Percentiles rank a stretch among this genome's conserved stretches.
Evolutionary conservation across 2,329 filamentous ascomycete genomes (phyloP).

Genomic region (Verticillium nonalfalfae): DNA sequence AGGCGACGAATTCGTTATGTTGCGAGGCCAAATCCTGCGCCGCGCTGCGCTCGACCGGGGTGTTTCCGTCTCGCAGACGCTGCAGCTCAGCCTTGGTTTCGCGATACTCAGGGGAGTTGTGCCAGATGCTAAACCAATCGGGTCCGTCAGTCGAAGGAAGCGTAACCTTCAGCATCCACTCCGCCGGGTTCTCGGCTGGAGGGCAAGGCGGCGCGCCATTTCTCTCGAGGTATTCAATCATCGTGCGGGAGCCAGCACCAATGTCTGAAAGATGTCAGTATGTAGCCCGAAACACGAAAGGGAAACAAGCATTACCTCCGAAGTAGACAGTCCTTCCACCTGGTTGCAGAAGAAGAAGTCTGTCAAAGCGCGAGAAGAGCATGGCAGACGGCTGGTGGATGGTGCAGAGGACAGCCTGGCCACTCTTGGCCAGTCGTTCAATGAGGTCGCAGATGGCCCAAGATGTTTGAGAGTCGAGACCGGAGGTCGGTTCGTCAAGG

Average conservation of each 20-base stretch:
- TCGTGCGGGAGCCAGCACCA: constrained; percentile 34
- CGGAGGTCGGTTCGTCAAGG: constrained; percentile 72
- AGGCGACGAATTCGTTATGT: constrained; percentile 63
- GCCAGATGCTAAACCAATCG: constrained; percentile 30
- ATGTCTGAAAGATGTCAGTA: constrained; percentile 7
- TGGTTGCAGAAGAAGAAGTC: constrained; percentile 45
- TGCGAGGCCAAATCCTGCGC: constrained; percentile 1
- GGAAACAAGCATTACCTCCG: constrained; percentile 32
- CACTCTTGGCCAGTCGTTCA: constrained; percentile 50
- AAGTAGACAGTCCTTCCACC: constrained; percentile 56
- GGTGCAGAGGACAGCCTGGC: constrained; percentile 37
- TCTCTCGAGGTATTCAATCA: constrained; percentile 52
- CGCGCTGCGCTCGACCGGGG: neutral
- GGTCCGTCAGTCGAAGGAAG: constrained; percentile 14
- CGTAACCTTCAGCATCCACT: constrained; percentile 54
- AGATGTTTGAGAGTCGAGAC: constrained; percentile 68
- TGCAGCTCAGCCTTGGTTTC: constrained; percentile 19
- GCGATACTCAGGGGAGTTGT: constrained; percentile 19
- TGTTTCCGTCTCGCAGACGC: constrained; percentile 28
- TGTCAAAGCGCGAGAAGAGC: constrained; percentile 43
- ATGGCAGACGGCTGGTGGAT: constrained; percentile 41
- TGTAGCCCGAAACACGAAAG: no score
- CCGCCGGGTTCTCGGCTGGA: constrained; percentile 54
- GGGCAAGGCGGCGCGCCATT: constrained; percentile 52
- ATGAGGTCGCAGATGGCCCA: constrained; percentile 69